Evolutionary conservation across 2,329 filamentous ascomycete genomes (phyloP).

Genomic region (Penicillium decumbens): DNA sequence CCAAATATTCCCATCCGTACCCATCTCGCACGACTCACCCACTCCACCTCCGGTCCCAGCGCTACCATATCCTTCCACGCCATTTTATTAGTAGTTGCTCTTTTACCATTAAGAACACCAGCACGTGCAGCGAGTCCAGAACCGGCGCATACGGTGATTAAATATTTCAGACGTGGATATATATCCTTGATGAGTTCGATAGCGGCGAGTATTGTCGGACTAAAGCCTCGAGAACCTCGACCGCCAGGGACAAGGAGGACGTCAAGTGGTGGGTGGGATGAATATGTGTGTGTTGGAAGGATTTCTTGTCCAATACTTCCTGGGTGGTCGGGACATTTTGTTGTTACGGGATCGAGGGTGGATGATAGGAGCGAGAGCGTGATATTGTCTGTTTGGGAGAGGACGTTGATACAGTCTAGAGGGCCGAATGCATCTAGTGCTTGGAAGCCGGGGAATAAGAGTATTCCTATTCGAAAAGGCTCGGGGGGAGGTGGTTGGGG

Average conservation of each 20-base stretch:
- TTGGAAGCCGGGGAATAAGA: conserved; percentile 43
- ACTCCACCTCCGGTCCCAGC: conserved; percentile 51
- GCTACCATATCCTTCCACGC: conserved; percentile 50
- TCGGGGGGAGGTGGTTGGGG: neutral
- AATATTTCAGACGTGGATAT: conserved; percentile 50
- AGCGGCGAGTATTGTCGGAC: conserved; percentile 31
- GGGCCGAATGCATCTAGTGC: conserved; percentile 45
- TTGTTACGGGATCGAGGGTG: conserved; percentile 32
- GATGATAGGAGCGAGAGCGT: conserved; percentile 31
- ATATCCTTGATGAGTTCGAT: conserved; percentile 45
- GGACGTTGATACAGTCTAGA: conserved; percentile 43
- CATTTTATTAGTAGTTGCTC: conserved; percentile 64
- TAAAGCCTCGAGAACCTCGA: conserved; percentile 40
- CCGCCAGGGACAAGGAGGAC: conserved; percentile 66
- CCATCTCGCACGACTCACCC: conserved; percentile 61
- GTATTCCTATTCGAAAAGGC: conserved; percentile 13
- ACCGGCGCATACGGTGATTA: conserved; percentile 66
- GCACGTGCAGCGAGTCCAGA: conserved; percentile 55
- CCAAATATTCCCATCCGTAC: conserved; percentile 64
- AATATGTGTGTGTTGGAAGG: conserved; percentile 54
- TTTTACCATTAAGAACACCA: conserved; percentile 56
- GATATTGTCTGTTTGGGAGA: conserved; percentile 18
- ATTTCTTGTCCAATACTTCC: conserved; percentile 33
- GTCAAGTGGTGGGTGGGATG: conserved; percentile 51
- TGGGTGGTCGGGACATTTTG: conserved; percentile 25